Conservation (phyloP, 192 early-diverging fungal genomes). For the Linnemannia exigua region DNA sequence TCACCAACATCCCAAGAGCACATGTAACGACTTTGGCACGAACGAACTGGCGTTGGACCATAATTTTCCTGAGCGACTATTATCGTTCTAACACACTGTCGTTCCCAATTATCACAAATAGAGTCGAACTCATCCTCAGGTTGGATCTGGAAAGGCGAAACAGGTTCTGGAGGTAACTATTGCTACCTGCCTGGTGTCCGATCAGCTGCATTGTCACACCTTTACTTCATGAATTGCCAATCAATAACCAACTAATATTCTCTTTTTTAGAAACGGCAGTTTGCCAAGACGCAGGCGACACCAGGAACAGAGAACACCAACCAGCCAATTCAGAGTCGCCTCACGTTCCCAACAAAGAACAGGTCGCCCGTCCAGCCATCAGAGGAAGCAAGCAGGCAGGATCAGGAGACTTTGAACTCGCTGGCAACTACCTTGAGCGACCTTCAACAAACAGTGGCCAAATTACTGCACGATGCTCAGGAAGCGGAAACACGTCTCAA, state of each 20-base stretch:
- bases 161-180: constrained; percentile 11
- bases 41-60: background rate
- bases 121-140: constrained; percentile 31
- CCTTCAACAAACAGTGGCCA: constrained; percentile 22
- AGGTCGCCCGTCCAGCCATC: background rate
- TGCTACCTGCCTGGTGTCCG: background rate
- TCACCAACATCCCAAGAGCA: constrained; percentile 35
- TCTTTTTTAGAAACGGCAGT: constrained; percentile 13
- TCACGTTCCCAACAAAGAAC: background rate
- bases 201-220: background rate
- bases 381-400: background rate
- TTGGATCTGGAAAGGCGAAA: constrained; percentile 29
- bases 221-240: background rate
- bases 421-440: constrained; percentile 12
- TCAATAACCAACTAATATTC: background rate
- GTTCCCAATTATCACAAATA: background rate
- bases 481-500: constrained; percentile 1
- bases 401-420: background rate
- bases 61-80: background rate
- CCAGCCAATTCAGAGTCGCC: constrained; percentile 19
- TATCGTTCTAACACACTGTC: background rate
- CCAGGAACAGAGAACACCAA: constrained; percentile 8
- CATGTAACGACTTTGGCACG: too few species aligned
- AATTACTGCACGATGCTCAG: background rate
- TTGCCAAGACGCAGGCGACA: constrained; percentile 16